Base-by-base conservation (phyloP, 2,329 filamentous ascomycete species). In the Aspergillus pseudoterreus region DNA sequence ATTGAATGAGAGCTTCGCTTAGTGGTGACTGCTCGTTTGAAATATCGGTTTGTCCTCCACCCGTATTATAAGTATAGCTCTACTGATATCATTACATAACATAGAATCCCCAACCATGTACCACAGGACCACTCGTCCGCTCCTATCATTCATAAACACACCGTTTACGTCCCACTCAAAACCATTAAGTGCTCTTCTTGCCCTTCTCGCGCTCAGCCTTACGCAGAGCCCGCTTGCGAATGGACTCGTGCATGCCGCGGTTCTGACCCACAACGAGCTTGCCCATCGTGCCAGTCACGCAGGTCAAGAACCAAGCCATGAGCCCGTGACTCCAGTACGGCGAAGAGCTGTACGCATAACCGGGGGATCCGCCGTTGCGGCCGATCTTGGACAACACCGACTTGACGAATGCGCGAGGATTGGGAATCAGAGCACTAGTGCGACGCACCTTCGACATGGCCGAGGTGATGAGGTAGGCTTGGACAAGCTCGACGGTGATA, bases 401-500 rank as follows among this genome's bases (percentile, higher is more conserved):
- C 63, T 82, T 83, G 51, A 99, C 94, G 70, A 97, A 97, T 49
- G 80, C 77, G 69, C 86, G 87, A 12, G 92, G 88, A 53, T 81
- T 90, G 9, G 94, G 94, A 43, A 97, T 87, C 51, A 91, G 76
- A 43, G 85, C 73, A 57, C 83, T 92, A 0, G 90, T 78, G 51
- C 86, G 87, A 63, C 90, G 87, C 63, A 99, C 84, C 81, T 99
- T 99, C 74, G 88, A 92, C 94, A 99, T 99, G 65, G 92, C 90
- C 1, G 90, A 92, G 4, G 91, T 95, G 64, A 99, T 89, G 44
- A 99, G 83, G 71, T 99, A 95, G 62, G 88, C 91, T 61, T 97
- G 82, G 24, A 95, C 86, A 45, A 97, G 83, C 72, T 97, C 86
- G n/a, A 96, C 91, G 57, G 90, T 86, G 38, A 99, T 84, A 51